Evolutionary conservation across 2,329 filamentous ascomycete species (phyloP), one percentile per base, ranked within the genome.

Genomic region (Cryphonectria japonica): DNA sequence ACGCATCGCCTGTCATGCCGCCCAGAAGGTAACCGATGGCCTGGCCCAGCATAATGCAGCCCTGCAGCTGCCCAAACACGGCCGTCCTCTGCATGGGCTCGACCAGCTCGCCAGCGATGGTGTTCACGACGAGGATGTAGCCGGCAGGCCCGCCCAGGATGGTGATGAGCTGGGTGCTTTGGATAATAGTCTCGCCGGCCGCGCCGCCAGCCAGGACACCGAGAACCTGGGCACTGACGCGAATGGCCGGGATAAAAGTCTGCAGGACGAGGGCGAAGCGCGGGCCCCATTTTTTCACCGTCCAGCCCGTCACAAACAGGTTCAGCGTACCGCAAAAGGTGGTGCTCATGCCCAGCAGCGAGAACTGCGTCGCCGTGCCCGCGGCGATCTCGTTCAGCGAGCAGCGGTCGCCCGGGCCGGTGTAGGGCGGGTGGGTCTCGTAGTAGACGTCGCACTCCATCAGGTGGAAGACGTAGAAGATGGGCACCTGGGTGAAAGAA

Each of bases 371-470:
- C 0, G 91, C 90, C 1, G 90, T 92, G 29, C 85, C 84, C 0
- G 90, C 88, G 63, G 91, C 86, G 71, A 93, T 91, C 73, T 88
- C 86, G 68, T 87, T 87, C 46, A 85, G 83, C 63, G 83, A 84
- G 76, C 91, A 93, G 22, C 87, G 83, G 71, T 90, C 86, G 4
- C 83, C 82, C 4, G 78, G 75, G 1, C 83, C 84, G 13, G 80
- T 75, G 66, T 82, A 87, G 0, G 85, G 83, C 16, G 86, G 83
- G 75, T 92, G 87, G 2, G 82, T 82, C 50, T 84, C 81, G 79
- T 93, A 93, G 78, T 89, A 93, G 67, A 87, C 85, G 69, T 93
- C 89, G 79, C 91, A 93, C 66, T 88, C 89, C 90, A 93, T 93
- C 1, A 92, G 77, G 70, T 89, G 89, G 75, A 93, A 92, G 34